Evolutionary conservation across 441 rosid species (phyloP).

Genomic region (Flueggea neowawraea): DNA sequence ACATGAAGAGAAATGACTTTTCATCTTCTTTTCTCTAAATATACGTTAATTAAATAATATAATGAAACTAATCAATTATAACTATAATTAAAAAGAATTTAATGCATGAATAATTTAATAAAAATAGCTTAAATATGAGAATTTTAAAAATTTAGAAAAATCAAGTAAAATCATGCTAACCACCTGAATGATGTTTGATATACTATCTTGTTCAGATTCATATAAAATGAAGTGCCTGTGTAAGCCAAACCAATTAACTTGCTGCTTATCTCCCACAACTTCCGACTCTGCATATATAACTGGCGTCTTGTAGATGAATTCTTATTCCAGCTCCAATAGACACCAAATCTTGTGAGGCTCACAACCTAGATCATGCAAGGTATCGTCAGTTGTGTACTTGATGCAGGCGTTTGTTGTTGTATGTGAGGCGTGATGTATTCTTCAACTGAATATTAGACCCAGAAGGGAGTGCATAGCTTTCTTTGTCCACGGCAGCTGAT

Average conservation of each 20-base stretch:
- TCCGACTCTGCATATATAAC: constrained; percentile 74
- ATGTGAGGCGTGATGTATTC: neutral
- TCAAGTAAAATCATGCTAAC: too few species aligned
- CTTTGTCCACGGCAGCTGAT: constrained; percentile 68
- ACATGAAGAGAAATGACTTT: too few species aligned
- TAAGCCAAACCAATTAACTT: constrained; percentile 80
- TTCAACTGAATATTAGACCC: constrained; percentile 5
- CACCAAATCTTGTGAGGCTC: constrained; percentile 76
- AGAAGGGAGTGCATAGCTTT: constrained; percentile 46
- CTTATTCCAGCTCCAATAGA: constrained; percentile 97
- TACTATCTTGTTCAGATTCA: too few species aligned
- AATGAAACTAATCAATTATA: too few species aligned
- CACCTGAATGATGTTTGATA: too few species aligned
- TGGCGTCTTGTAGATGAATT: constrained; percentile 77
- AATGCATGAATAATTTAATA: too few species aligned
- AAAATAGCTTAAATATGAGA: too few species aligned
- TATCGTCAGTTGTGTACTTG: neutral
- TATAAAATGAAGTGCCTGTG: neutral
- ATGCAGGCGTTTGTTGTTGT: neutral
- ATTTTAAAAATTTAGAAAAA: too few species aligned
- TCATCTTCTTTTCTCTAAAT: too few species aligned
- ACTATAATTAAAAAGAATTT: too few species aligned
- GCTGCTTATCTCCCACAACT: constrained; percentile 86
- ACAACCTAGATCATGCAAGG: constrained; percentile 48
- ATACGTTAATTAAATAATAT: too few species aligned